Conservation (phyloP, 345 rosid genomes). For the Hypericum androsaemum region DNA sequence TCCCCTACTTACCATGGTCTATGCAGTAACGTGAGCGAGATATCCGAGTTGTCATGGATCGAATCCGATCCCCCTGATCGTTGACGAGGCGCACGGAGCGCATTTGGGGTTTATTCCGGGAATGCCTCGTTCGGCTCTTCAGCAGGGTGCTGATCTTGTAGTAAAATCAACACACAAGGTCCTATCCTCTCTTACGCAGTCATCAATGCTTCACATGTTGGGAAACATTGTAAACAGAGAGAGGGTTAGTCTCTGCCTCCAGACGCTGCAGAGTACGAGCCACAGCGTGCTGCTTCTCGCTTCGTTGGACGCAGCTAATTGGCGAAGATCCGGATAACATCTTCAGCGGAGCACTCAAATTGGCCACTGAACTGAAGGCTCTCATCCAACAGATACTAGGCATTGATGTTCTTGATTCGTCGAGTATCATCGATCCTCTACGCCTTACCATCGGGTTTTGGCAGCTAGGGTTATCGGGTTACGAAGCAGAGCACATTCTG, state of each 20-base stretch:
- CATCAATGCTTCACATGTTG: conserved; percentile 53
- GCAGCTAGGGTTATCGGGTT: not conserved
- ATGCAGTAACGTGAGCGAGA: conserved; percentile 37
- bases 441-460: not conserved
- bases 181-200: conserved; percentile 42
- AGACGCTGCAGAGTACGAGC: conserved; percentile 2
- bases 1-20: conserved; percentile 62
- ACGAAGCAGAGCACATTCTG: not conserved
- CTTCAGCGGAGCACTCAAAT: not conserved
- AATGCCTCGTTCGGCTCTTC: conserved; percentile 17
- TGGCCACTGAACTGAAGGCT: not conserved
- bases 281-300: conserved; percentile 25
- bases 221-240: conserved; percentile 39
- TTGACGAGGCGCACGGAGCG: conserved; percentile 14
- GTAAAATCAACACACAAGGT: conserved; percentile 25
- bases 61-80: not conserved
- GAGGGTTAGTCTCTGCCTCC: conserved; percentile 24
- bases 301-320: conserved; percentile 55
- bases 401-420: not conserved
- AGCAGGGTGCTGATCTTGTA: conserved; percentile 21
- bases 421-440: not conserved
- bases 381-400: not conserved
- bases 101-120: conserved; percentile 19
- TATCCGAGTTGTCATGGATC: conserved; percentile 1
- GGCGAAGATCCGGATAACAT: not conserved